Evolutionary conservation across 371 early-diverging fungal species (phyloP), one percentile per base, ranked within the genome.

Genomic region (Rhizomucor miehei): DNA sequence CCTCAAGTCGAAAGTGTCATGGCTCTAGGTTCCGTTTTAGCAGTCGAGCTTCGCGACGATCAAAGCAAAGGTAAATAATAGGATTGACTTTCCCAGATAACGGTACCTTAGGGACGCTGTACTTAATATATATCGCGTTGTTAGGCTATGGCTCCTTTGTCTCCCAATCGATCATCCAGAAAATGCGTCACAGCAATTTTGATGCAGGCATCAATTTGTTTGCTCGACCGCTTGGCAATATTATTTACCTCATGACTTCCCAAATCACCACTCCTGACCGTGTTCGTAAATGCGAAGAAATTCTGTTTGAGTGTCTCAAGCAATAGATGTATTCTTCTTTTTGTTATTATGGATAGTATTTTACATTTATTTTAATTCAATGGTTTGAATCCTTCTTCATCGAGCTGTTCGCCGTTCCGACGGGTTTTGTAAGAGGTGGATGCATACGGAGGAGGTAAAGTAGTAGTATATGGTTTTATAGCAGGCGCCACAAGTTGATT

Each of bases 231-330:
- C 65, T 92, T 13, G 92, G 92, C 11, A 89, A 90, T 56, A 82
- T 89, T 6, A 71, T 92, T 12, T 92, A 92, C 53, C 60, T 91
- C 46, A 88, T 91, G 82, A 79, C 85, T 1, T 82, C 86, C 25
- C 85, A 84, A 55, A 71, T 79, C 17, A 81, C 82, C 3, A 77
- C 79, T 0, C 65, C 75, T 29, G 71, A 80, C 39, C 67, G 73
- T 41, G 67, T 84, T 8, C 66, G 61, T 12, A 66, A 75, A 62
- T 79, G 82, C 14, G 85, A 84, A 54, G 60, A 68, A 19, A 77
- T 77, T 13, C 53, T 84, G 23, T 46, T 57, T 14, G 35, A 57
- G 12, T 57, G 57, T 34, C 39, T 57, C 10, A 25, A 50, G 25
- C 16, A 57, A 24, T 48, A 41, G 41, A 3, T 19, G 8, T 29